These are phyloP conservation scores for Entamoeba invadens DNA, from an alignment of 208 protist genomes.

Conservation along the genomic window DNA sequence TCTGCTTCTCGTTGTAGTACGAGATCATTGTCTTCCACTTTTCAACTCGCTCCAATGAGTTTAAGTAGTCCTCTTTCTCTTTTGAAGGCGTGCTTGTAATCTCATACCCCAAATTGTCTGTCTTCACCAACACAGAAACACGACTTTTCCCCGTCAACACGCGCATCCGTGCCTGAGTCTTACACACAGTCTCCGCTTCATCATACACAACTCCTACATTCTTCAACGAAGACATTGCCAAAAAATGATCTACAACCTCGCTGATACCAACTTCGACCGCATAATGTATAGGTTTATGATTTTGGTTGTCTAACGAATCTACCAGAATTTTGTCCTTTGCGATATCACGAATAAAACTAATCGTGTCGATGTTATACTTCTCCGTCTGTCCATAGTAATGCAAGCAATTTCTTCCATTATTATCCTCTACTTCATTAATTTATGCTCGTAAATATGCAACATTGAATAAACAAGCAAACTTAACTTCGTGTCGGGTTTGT, in stretches of 20 bases:
- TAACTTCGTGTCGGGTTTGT: background rate
- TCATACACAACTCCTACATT: background rate
- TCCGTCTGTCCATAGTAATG: background rate
- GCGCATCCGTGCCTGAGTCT: background rate
- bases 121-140: background rate
- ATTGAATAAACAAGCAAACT: too few relatives aligned
- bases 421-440: too few relatives aligned
- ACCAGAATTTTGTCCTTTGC: background rate
- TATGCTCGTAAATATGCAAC: too few relatives aligned
- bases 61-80: background rate
- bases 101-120: background rate
- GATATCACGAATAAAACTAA: background rate
- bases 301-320: background rate
- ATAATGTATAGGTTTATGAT: background rate
- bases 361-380: background rate
- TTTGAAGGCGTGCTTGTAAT: background rate
- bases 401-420: background rate
- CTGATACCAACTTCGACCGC: background rate
- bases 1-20: background rate
- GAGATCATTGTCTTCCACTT: background rate
- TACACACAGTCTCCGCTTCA: background rate
- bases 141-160: background rate
- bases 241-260: background rate
- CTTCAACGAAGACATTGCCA: background rate
- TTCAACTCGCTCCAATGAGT: background rate